Percentiles rank a stretch among this genome's conserved stretches.
phyloP scores from a whole-genome alignment of 2,329 filamentous ascomycete species.

The Cordyceps cateniannulata region DNA sequence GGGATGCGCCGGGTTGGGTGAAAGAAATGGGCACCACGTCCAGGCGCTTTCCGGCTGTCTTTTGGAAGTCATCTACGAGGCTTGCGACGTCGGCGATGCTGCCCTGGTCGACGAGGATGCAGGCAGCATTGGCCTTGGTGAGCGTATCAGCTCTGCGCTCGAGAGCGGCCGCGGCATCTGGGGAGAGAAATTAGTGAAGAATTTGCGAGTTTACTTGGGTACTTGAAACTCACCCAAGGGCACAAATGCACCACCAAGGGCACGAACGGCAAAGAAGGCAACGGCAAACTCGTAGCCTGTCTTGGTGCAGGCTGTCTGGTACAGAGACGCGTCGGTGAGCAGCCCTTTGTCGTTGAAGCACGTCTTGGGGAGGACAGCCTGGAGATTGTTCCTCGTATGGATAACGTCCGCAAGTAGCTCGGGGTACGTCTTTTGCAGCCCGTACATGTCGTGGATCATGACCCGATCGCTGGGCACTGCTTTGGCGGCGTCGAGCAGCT shows the following conservation, averaged over 20 bases:
- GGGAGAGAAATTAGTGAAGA: neutral
- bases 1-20: neutral
- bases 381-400: slow-evolving; percentile 14
- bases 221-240: slow-evolving; percentile 15
- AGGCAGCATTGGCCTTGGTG: slow-evolving; percentile 3
- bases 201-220: neutral
- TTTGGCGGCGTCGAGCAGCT: slow-evolving; percentile 14
- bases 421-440: slow-evolving; percentile 17
- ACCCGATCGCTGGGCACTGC: neutral
- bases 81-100: neutral
- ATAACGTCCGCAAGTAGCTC: slow-evolving; percentile 18
- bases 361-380: slow-evolving; percentile 3
- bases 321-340: slow-evolving; percentile 7
- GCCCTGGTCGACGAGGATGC: slow-evolving; percentile 11
- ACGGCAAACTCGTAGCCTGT: slow-evolving; percentile 21
- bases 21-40: neutral
- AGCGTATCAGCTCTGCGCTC: slow-evolving; percentile 16
- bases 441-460: slow-evolving; percentile 16
- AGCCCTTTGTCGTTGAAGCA: slow-evolving; percentile 9
- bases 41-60: neutral
- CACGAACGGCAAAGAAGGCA: slow-evolving; percentile 18
- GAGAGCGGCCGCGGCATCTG: neutral
- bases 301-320: slow-evolving; percentile 14
- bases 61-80: neutral
- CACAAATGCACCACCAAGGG: slow-evolving; percentile 16